Base-by-base conservation (phyloP, 176 grass and related monocot genomes). In the Aegilops tauschii region DNA sequence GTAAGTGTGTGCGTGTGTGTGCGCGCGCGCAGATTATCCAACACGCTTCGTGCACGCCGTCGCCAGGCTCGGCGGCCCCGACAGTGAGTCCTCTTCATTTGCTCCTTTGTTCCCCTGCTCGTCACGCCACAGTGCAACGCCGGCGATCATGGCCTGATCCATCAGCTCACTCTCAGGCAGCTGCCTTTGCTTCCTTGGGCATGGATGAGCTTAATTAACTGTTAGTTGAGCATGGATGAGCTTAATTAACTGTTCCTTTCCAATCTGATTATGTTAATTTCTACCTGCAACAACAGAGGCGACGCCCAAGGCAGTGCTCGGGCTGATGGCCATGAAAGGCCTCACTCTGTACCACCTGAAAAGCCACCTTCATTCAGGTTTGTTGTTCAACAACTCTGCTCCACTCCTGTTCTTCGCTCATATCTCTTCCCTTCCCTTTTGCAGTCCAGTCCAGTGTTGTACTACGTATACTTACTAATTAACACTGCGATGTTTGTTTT, bases 261-360 rank as follows among this genome's bases (percentile, higher is more conserved):
- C 35, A 36, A 36, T 36, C 35, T 36, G 35, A 36, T 36, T 36
- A 36, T 36, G 35, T 36, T 36, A 36, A 36, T 36, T 36, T 36
- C 35, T 36, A 36, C 35, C 35, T 36, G 35, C 35, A 36, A 69
- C 1, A 78, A 74, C 88, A 98, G 96, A 94, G 69, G 96, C 96
- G 3, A 95, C 96, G 25, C 96, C 96, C 25, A 98, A 98, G 87
- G 94, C 96, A 2, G 93, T 96, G 81, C 92, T 96, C 50, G 87
- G 86, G 65, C 82, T 98, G 50, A 98, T 98, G 93, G 88, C 76
- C 80, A 89, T 88, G 66, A 98, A 94, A 89, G 96, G 92, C 31
- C 31, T 31, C 31, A 31, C 31, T 31, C 31, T 31, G 31, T 31
- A 31, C 31, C 31, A 31, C 31, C 31, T 31, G 31, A 31, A 31